Conservation (phyloP, 257 asterid species). For the Buddleja alternifolia region DNA sequence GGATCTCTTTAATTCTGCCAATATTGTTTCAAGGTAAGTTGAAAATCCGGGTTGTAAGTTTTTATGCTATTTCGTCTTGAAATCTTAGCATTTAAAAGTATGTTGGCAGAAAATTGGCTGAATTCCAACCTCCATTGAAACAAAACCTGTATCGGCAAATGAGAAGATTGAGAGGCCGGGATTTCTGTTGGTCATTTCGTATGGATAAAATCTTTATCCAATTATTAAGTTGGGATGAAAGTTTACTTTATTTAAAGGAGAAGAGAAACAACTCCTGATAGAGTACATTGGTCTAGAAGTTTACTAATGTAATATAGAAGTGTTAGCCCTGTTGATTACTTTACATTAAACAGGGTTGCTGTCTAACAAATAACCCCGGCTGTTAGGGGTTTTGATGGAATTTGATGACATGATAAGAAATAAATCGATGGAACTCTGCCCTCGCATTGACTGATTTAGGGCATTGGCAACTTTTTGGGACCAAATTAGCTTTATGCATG, state of each 20-base stretch:
- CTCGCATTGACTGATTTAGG: too few relatives aligned
- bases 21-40: conserved; percentile 82
- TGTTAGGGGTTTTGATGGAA: too few relatives aligned
- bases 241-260: conserved; percentile 3
- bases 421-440: too few relatives aligned
- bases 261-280: neutral
- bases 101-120: conserved; percentile 24
- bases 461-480: too few relatives aligned
- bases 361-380: too few relatives aligned
- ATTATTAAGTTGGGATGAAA: neutral
- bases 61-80: conserved; percentile 5
- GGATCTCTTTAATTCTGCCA: conserved; percentile 82
- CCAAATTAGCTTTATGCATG: too few relatives aligned
- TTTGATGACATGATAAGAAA: too few relatives aligned
- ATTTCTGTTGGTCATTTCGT: neutral
- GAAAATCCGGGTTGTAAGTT: conserved; percentile 13
- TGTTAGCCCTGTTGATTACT: neutral
- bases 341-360: neutral
- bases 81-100: conserved; percentile 16
- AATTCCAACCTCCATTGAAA: conserved; percentile 9
- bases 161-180: neutral
- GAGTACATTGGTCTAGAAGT: neutral
- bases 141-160: conserved; percentile 21
- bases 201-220: neutral
- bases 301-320: neutral